Evolutionary conservation across 257 asterid genomes (phyloP).

Genomic region (Solanum stenotomum): DNA sequence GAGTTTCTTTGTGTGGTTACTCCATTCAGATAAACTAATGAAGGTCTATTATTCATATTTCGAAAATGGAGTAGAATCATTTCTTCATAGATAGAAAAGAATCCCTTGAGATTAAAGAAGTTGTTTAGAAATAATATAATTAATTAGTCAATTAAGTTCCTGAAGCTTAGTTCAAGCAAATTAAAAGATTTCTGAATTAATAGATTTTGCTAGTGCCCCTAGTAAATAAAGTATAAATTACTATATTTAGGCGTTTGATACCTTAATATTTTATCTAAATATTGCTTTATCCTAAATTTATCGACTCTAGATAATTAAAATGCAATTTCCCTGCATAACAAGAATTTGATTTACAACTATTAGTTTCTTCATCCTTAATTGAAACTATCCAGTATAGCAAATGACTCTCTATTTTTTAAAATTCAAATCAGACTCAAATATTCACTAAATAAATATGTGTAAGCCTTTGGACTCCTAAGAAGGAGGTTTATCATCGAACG

Average conservation of each 20-base stretch:
- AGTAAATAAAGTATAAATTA: no score
- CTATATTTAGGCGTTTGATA: neutral
- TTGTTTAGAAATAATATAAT: no score
- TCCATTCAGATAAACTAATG: no score
- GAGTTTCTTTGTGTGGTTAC: neutral
- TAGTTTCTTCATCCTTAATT: neutral
- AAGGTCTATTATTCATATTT: neutral
- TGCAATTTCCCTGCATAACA: neutral
- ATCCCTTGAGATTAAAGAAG: no score
- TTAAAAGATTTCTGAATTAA: fast-evolving
- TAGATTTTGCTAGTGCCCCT: neutral
- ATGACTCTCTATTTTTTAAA: neutral
- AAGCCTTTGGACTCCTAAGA: neutral
- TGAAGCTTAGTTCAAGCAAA: no score
- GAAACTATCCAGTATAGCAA: neutral
- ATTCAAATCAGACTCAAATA: neutral
- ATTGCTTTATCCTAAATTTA: neutral
- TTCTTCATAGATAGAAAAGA: neutral
- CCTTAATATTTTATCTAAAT: neutral
- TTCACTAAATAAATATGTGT: neutral
- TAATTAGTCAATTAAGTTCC: neutral
- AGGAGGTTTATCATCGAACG: neutral
- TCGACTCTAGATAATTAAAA: neutral
- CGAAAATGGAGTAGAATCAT: no score
- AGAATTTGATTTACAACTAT: no score